Conservation (phyloP, 129 eudicot species). For the Helianthus tuberosus region DNA sequence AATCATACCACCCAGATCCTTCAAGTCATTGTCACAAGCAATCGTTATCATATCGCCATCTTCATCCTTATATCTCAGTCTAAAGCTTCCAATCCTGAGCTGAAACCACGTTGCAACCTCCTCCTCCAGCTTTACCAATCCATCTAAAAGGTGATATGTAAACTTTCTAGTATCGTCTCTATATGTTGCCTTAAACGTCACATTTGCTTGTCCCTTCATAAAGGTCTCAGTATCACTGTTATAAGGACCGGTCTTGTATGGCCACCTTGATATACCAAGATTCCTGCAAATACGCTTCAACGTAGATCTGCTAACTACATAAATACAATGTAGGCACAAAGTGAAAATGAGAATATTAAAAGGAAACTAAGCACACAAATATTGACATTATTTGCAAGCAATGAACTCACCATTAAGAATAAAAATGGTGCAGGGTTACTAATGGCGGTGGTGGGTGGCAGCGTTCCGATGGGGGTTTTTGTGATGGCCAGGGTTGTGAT, state of each 20-base stretch:
- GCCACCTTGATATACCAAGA: constrained; percentile 20
- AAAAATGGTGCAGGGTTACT: no score
- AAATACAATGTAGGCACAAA: not conserved
- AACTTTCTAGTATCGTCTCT: no score
- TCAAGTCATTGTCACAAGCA: not conserved
- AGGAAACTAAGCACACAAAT: not conserved
- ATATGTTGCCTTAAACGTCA: no score
- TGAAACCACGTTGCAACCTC: not conserved
- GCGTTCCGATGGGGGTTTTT: no score
- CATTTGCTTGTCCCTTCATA: not conserved
- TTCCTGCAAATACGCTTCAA: no score
- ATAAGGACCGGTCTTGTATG: constrained; percentile 6
- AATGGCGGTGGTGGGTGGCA: no score
- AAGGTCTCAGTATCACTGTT: not conserved
- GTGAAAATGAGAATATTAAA: not conserved
- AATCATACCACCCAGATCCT: not conserved
- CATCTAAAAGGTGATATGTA: no score
- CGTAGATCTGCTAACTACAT: constrained; percentile 19
- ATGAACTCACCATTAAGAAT: constrained; percentile 8
- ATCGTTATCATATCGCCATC: constrained; percentile 1
- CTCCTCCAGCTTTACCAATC: no score
- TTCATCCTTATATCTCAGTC: no score
- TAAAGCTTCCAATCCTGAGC: no score
- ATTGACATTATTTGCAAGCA: not conserved
- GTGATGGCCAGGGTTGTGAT: no score